phyloP scores from a whole-genome alignment of 139 green algal genomes.

The Bryopsis sp. region DNA sequence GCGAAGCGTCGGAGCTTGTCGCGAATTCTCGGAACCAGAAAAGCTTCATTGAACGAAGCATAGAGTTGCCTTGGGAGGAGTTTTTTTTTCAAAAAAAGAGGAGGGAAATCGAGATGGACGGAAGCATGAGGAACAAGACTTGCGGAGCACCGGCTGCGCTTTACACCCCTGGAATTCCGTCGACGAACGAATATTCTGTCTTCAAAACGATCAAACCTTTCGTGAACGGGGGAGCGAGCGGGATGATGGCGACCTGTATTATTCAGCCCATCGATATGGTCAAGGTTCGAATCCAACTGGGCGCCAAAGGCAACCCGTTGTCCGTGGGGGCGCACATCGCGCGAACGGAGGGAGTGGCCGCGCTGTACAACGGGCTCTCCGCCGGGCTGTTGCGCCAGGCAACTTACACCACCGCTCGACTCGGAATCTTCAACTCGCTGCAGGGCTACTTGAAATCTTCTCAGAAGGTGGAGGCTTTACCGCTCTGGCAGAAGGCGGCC shows the following conservation, averaged over 20 bases:
- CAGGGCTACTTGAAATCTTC: neutral
- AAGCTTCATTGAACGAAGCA: too few relatives aligned
- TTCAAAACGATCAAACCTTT: slow-evolving; percentile 89
- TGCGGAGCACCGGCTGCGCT: too few relatives aligned
- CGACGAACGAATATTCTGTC: too few relatives aligned
- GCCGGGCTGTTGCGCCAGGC: slow-evolving; percentile 94
- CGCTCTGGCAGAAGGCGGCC: slow-evolving; percentile 76
- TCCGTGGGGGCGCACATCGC: slow-evolving; percentile 44
- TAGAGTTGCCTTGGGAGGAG: too few relatives aligned
- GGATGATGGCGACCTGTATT: slow-evolving; percentile 81
- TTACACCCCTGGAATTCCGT: too few relatives aligned
- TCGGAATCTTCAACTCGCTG: slow-evolving; percentile 79
- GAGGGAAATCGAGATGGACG: too few relatives aligned
- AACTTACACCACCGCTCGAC: slow-evolving; percentile 95
- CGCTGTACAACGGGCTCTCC: slow-evolving; percentile 88
- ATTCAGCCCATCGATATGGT: slow-evolving; percentile 98
- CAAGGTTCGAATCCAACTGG: slow-evolving; percentile 93
- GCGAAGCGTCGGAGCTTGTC: too few relatives aligned
- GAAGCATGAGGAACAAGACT: too few relatives aligned
- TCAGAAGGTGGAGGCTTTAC: slow-evolving; percentile 46
- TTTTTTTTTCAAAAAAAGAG: too few relatives aligned
- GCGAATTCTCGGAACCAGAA: too few relatives aligned
- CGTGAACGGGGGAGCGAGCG: slow-evolving; percentile 87
- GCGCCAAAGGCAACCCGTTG: slow-evolving; percentile 65
- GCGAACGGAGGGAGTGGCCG: slow-evolving; percentile 56